A percentile compares a stretch with the other conserved stretches of the same genome.
phyloP scores from a whole-genome alignment of 2,329 filamentous ascomycete genomes.

The Talaromyces sp. region DNA sequence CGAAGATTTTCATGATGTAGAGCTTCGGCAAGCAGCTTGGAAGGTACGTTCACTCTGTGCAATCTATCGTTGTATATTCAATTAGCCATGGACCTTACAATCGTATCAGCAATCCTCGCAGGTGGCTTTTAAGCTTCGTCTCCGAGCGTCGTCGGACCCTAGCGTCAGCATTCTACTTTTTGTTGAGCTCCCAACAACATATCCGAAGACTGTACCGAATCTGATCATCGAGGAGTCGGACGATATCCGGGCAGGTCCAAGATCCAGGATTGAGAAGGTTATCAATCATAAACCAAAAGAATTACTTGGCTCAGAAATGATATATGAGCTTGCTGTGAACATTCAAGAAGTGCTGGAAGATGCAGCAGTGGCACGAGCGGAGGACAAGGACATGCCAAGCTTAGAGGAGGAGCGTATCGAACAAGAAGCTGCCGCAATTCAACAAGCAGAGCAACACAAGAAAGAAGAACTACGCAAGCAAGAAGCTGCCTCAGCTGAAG shows the following conservation, averaged over 20 bases:
- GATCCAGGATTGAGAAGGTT: slow-evolving; percentile 67
- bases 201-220: slow-evolving; percentile 77
- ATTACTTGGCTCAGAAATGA: slow-evolving; percentile 62
- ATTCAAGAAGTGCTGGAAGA: slow-evolving; percentile 75
- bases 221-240: slow-evolving; percentile 64
- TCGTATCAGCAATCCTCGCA: slow-evolving; percentile 65
- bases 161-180: slow-evolving; percentile 69
- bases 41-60: slow-evolving; percentile 56
- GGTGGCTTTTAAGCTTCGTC: slow-evolving; percentile 73
- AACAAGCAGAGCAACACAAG: slow-evolving; percentile 48
- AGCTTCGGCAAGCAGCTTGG: slow-evolving; percentile 71
- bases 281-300: slow-evolving; percentile 66
- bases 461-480: slow-evolving; percentile 48
- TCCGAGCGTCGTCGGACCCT: slow-evolving; percentile 70
- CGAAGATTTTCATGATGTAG: slow-evolving; percentile 77
- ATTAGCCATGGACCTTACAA: slow-evolving; percentile 1
- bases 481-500: slow-evolving; percentile 40
- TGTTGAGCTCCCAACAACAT: slow-evolving; percentile 82
- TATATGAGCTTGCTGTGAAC: slow-evolving; percentile 58
- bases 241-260: slow-evolving; percentile 65
- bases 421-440: slow-evolving; percentile 69
- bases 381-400: slow-evolving; percentile 74
- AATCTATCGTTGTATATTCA: neutral
- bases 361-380: slow-evolving; percentile 72
- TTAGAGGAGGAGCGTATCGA: slow-evolving; percentile 83